Conservation (phyloP, 495 filamentous ascomycete genomes). For the Lophiostoma macrostomum region DNA sequence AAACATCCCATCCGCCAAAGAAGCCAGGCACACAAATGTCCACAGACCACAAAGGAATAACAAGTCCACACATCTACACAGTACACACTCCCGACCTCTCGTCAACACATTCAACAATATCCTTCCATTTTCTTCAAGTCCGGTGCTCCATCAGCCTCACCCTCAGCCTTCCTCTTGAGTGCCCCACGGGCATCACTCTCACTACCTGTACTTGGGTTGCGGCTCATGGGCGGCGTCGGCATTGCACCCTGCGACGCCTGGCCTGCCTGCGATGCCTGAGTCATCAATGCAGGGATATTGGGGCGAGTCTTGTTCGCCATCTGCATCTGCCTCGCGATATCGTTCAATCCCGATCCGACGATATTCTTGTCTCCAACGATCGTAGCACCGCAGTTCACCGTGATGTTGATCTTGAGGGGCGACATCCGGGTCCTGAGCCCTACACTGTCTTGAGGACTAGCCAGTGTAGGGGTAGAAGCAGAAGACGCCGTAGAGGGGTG, state of each 20-base stretch:
- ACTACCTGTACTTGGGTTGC: slow-evolving; percentile 3
- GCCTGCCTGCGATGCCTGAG: neutral
- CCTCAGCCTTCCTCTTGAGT: slow-evolving; percentile 12
- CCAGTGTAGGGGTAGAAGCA: too few species aligned
- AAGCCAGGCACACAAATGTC: too few species aligned
- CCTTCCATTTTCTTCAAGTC: slow-evolving; percentile 9
- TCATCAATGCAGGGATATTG: too few species aligned
- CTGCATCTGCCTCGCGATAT: slow-evolving; percentile 10
- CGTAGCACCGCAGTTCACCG: slow-evolving; percentile 21
- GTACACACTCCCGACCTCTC: too few species aligned
- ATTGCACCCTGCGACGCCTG: neutral
- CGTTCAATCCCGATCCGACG: slow-evolving; percentile 3
- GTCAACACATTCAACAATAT: too few species aligned
- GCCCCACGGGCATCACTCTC: neutral
- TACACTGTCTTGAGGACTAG: too few species aligned
- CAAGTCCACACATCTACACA: too few species aligned
- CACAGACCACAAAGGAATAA: too few species aligned
- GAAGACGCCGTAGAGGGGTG: too few species aligned
- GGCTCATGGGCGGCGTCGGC: slow-evolving; percentile 5
- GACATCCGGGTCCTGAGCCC: neutral
- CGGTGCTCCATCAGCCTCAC: neutral
- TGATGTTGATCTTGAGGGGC: slow-evolving; percentile 9
- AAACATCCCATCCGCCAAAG: too few species aligned
- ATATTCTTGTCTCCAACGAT: slow-evolving; percentile 23
- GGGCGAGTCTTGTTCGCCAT: neutral